These are phyloP conservation scores for Yamagishiella unicocca DNA, from an alignment of 139 green algal species.

Conservation along the genomic window DNA sequence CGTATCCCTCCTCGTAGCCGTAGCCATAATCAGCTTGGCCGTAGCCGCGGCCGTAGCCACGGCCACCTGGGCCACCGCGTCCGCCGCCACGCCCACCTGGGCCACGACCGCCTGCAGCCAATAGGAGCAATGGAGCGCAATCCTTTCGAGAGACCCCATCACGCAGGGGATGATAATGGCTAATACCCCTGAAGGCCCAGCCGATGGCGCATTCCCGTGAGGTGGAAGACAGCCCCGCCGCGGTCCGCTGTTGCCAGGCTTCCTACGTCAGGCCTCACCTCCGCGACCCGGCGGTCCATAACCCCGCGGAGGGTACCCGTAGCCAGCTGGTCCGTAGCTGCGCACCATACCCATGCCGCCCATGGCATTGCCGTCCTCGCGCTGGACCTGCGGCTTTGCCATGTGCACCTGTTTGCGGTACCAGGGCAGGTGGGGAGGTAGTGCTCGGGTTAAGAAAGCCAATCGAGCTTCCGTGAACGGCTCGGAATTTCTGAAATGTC, in stretches of 20 bases:
- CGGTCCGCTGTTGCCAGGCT: no score
- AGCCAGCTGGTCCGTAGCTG: slow-evolving; percentile 45
- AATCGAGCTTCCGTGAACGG: no score
- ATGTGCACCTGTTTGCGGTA: slow-evolving; percentile 67
- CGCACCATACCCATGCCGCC: slow-evolving; percentile 33
- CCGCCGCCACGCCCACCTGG: slow-evolving; percentile 17
- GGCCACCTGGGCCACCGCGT: slow-evolving; percentile 10
- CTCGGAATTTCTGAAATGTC: no score
- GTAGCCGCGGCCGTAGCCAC: neutral
- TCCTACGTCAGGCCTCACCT: slow-evolving; percentile 25
- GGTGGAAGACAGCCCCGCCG: no score
- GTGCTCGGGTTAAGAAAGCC: no score
- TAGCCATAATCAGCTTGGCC: neutral
- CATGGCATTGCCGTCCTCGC: slow-evolving; percentile 40
- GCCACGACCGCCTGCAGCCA: neutral
- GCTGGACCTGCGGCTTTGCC: slow-evolving; percentile 60
- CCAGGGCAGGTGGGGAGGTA: no score
- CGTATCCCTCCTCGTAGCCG: slow-evolving; percentile 6
- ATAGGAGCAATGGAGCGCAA: no score
- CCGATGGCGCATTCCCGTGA: no score
- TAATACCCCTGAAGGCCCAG: no score
- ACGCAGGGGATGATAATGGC: no score
- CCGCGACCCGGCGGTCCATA: slow-evolving; percentile 23
- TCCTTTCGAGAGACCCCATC: no score
- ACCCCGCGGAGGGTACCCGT: slow-evolving; percentile 40